Base-by-base conservation (phyloP, 1,284 basidiomycete genomes). In the Pterula multifida region DNA sequence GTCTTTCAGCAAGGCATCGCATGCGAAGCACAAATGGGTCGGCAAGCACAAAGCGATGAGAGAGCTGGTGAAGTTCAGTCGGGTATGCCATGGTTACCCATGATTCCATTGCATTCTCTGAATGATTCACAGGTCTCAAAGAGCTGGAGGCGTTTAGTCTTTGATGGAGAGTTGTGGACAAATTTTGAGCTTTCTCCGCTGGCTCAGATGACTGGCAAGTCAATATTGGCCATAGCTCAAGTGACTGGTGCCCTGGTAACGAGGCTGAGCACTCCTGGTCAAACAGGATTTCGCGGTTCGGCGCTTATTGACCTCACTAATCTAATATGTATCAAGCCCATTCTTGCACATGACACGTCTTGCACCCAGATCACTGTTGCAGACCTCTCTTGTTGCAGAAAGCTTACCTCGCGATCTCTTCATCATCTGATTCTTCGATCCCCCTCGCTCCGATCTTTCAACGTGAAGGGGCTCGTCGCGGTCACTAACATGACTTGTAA, bases 161-260 rank as follows among this genome's bases (percentile, higher is more conserved):
- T 86, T 55, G 93, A 96, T 61, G 92, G 92, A 4, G 86, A 92
- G 61, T 72, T 95, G 15, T 96, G 93, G 92, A 61, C 70, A 24
- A 57, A 73, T 47, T 64, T 90, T 35, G 72, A 86, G 60, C 68
- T 88, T 35, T 72, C 65, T 4, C 65, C 76, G 2, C 83, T 85
- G 63, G 74, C 80, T 15, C 65, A 70, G 48, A 59, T 84, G n/a
- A 71, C 77, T 3, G 59, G 69, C 35, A 60, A 63, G 25, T 64
- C 79, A 42, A 58, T 89, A 25, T 54, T 70, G 28, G 72, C 71
- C 32, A 64, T 85, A 25, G 67, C 76, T 35, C 60, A 70, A 46
- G 59, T 62, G 9, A 77, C 80, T 2, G 81, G 85, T 1, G 68
- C 81, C 1, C 94, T 90, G 65, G 71, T 90, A 48, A 72, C 67